Base-by-base conservation (phyloP, 805 yeast species). In the Candida arabinofermentans region DNA sequence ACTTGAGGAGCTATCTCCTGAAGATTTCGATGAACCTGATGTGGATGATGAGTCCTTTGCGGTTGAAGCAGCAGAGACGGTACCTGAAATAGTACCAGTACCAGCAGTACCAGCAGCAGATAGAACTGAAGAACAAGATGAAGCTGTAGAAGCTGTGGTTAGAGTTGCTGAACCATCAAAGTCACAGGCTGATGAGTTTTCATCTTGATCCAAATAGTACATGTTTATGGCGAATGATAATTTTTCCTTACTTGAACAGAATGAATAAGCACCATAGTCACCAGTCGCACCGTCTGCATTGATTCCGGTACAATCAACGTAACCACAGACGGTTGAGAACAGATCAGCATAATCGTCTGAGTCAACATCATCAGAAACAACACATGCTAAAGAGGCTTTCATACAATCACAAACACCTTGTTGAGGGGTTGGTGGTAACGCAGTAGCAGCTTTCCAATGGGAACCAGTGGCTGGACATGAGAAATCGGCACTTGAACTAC, bases 351-450 rank as follows among this genome's bases (percentile, higher is more conserved):
- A 85, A 54, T 83, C 82, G 3, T 71, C 72, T 13, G 56, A 52
- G 44, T 66, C 70, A 44, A 83, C 85, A 48, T 66, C 69, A 47
- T 69, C 76, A 27, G 67, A 50, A 42, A 85, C 75, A 48, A 81
- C 83, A 76, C 95, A 85, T 18, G 62, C 40, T 51, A 74, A 67
- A 10, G 88, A 65, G 22, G 55, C 53, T 27, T 71, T 57, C 69
- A 83, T 69, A 71, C 95, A 85, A 46, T 72, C 67, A 72, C 93
- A 85, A 42, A 75, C 69, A 35, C 61, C 71, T 38, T 72, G 59
- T 55, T 83, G 74, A 50, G 95, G 95, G 40, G 88, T 81, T 64
- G 93, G 95, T 56, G 95, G 95, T 58, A 85, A 71, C 24, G 57
- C 64, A n/a, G 82, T 71, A 24, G 79, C 61, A 42, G 89, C 93